Base-by-base conservation (phyloP, 805 yeast genomes). In the Candida jianshihensis region DNA sequence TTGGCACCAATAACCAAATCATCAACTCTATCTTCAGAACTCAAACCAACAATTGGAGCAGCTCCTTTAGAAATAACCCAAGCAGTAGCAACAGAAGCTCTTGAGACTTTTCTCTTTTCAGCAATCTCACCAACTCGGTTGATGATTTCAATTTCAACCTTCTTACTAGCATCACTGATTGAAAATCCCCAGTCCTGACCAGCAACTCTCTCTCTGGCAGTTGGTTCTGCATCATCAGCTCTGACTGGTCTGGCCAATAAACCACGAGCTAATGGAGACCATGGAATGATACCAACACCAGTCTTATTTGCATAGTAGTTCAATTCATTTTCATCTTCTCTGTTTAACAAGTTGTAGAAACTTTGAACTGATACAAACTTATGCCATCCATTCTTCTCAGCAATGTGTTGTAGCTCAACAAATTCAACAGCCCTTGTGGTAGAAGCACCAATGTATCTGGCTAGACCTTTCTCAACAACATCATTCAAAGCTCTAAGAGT, bases 281-380 rank as follows among this genome's bases (percentile, higher is more conserved):
- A 78, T 7, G 83, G 83, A 40, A 75, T 71, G 20, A 76, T 36
- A 2, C 77, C 81, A 30, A 79, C 71, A 15, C 71, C 71, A 13
- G 69, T 68, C 32, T 59, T 60, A 19, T 68, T 54, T 42, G 80
- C 73, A 55, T 60, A 79, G 30, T 72, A 73, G 44, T 68, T 70
- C 69, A 78, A 59, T 51, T 78, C 85, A 15, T 75, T 56, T 50
- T 78, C 85, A 43, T 78, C 83, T 48, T 76, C 81, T 14, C 85
- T 61, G 46, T 69, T 60, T 4, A 76, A 41, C 39, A 77, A 59
- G 31, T 71, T 75, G 56, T 76, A 74, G 50, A 59, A 68, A 42
- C 72, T 68, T 56, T 79, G 85, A 71, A 75, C 70, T 22, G 72
- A 63, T 35, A 78, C 63, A 46, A 78, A 78, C 53, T 74, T 74